Evolutionary conservation across 306 rosid genomes (phyloP), one percentile per base, ranked within the genome.

Genomic region (Prunus salicina): DNA sequence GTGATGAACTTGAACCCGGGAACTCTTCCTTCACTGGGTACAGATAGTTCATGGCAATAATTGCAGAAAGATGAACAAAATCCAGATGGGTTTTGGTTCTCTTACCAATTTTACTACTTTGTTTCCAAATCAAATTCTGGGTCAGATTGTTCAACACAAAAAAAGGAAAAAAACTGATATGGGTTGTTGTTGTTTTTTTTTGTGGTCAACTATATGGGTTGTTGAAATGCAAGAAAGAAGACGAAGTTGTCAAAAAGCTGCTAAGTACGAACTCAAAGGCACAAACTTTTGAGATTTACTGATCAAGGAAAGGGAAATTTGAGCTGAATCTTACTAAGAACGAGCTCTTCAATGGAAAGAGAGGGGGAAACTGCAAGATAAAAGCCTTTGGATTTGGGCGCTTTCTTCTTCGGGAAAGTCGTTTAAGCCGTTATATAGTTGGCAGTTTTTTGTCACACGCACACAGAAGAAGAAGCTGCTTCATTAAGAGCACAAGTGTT

Each of bases 21-120:
- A 77, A 71, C 88, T 85, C 97, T 41, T 89, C 89, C 74, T 92
- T 88, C 49, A 95, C 84, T 4, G 87, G 77, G 41, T 81, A 86
- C 50, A 84, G 49, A 60, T 83, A 82, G 77, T 83, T 85, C 98
- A 92, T 92, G 25, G 24, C 69, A 22, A 2, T 0, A 67, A 13
- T 20, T 18, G 10, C 14, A 34, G 11, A 24, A 72, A 43, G 2
- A 71, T 3, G 53, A 18, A 57, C 38, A 67, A 67, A 20, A 43
- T 67, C 69, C 2, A 6, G 67, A 19, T 30, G 67, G 67, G 67
- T 63, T 30, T 63, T 16, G 43, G 16, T 13, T 47, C 60, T 8
- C 43, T 24, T 12, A 51, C 63, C 63, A 51, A 34, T 34, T 34
- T 27, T 34, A 15, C 45, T 15, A 63, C 13, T 8, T 28, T 62